Percentiles rank a stretch among this genome's conserved stretches.
Conservation (phyloP, 768 basidiomycete species). For the Tricholomella constricta region DNA sequence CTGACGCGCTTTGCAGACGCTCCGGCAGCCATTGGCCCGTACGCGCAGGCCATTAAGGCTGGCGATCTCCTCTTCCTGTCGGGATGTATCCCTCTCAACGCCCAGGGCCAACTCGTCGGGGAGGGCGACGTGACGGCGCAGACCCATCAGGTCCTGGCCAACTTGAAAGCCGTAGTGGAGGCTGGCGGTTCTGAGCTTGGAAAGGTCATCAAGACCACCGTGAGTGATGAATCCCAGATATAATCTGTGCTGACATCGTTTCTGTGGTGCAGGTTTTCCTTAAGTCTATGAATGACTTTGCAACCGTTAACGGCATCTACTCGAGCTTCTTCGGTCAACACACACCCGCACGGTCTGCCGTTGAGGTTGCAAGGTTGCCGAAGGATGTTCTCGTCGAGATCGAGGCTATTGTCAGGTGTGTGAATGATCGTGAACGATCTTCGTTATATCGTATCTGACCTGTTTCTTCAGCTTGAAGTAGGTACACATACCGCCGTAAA, state of each 20-base stretch:
- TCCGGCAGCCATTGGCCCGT: conserved; percentile 81
- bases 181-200: conserved; percentile 77
- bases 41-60: conserved; percentile 83
- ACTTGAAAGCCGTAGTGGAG: conserved; percentile 81
- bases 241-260: neutral
- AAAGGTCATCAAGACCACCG: conserved; percentile 91
- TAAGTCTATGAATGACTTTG: conserved; percentile 92
- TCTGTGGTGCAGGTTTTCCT: conserved; percentile 71
- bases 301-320: conserved; percentile 79
- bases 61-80: conserved; percentile 88
- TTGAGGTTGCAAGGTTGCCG: conserved; percentile 88
- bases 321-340: conserved; percentile 83
- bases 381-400: conserved; percentile 92
- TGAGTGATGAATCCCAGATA: too few relatives aligned
- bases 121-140: conserved; percentile 76
- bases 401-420: conserved; percentile 82
- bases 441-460: neutral
- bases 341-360: conserved; percentile 90
- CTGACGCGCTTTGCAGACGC: conserved; percentile 51
- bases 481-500: neutral
- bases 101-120: conserved; percentile 69
- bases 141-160: conserved; percentile 81
- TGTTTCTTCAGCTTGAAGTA: conserved; percentile 35
- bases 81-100: conserved; percentile 85
- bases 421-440: neutral